Evolutionary conservation across 2,329 filamentous ascomycete species (phyloP), one percentile per base, ranked within the genome.

Genomic region (Neopestalotiopsis rosae): DNA sequence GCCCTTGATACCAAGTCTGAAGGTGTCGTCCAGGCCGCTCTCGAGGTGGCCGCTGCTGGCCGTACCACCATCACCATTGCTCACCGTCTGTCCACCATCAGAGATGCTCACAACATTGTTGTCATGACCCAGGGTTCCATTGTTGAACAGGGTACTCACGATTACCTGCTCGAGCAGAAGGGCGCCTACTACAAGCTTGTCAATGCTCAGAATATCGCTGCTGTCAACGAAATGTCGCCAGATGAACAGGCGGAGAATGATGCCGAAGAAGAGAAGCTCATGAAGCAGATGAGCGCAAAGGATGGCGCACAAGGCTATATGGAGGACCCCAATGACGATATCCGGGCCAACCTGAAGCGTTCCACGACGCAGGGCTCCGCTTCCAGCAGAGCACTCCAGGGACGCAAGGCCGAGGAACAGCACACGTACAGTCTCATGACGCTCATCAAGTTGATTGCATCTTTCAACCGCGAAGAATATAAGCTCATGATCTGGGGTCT

Each of bases 11-110:
- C 95, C 28, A 95, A 96, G 77, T 97, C 94, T 0, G 96, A 99
- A 82, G 94, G 94, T 61, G 92, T 97, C 10, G 95, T 99, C 1
- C 96, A 98, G 79, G 94, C 94, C 57, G 96, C 96, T 20, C 87
- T 99, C 9, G 95, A 98, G 75, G 92, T 89, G 64, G 96, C 95
- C 32, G 88, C 94, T 1, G 87, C 92, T 71, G 95, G 95, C 30
- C 89, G 96, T 67, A 99, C 96, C 0, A 98, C 96, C 2, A 97
- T 98, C 74, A 93, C 95, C 6, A 98, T 99, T 79, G 96, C 96
- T 58, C 96, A 99, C 82, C 91, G 95, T 73, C 86, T 99, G 9
- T 97, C 94, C 0, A 99, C 96, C 5, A 97, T 99, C 83, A 94
- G 91, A 80, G 91, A 94, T 71, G 95, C 95, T 0, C 92, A 98